phyloP scores from a whole-genome alignment of 306 rosid genomes.

The Cicer judaicum region DNA sequence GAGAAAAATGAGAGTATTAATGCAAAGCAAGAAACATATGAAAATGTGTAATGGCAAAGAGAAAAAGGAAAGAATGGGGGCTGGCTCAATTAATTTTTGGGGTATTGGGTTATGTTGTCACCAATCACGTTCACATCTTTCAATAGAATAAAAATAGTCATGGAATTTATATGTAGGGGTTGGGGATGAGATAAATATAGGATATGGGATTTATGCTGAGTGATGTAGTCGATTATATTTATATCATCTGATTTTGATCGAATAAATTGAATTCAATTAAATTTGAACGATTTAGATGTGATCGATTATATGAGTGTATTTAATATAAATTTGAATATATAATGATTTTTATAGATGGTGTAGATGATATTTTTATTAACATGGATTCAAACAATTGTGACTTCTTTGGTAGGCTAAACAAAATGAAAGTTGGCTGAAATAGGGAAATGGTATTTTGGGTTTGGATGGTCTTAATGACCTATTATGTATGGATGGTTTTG shows the following conservation, averaged over 20 bases:
- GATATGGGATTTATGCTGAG: no score
- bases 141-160: conserved; percentile 47
- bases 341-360: not conserved
- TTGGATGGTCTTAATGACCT: conserved; percentile 33
- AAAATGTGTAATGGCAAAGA: conserved; percentile 49
- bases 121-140: conserved; percentile 39
- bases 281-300: no score
- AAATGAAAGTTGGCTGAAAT: not conserved
- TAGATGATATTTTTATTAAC: not conserved
- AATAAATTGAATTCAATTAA: no score
- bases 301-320: no score
- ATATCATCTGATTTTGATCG: no score
- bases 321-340: not conserved
- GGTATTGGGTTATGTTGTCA: conserved; percentile 41
- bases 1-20: conserved; percentile 49
- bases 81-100: conserved; percentile 44
- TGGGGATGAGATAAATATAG: not conserved
- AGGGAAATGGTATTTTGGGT: conserved; percentile 32
- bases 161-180: conserved; percentile 31
- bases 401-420: conserved; percentile 37
- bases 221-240: no score
- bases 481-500: conserved; percentile 35
- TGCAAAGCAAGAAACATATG: conserved; percentile 73
- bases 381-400: conserved; percentile 34
- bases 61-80: conserved; percentile 40